Evolutionary conservation across 768 basidiomycete genomes (phyloP).

Genomic region (Leccinum obscurum): DNA sequence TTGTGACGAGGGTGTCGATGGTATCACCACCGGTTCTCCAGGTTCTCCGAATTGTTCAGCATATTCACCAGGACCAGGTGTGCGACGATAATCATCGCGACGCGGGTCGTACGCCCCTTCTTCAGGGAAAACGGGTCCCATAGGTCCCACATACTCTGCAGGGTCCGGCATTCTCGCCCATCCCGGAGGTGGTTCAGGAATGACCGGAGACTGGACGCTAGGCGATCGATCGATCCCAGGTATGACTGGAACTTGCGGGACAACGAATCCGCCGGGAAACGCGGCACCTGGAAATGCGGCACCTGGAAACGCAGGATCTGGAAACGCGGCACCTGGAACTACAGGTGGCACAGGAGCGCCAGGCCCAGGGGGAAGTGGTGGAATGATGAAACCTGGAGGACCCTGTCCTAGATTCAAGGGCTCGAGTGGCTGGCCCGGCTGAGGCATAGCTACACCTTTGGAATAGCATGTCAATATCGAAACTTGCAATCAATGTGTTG

Average conservation of each 20-base stretch:
- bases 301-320: neutral
- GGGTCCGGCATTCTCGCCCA: slow-evolving; percentile 30
- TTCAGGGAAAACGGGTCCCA: slow-evolving; percentile 39
- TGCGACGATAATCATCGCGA: neutral
- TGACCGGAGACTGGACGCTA: slow-evolving; percentile 21
- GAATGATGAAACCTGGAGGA: slow-evolving; percentile 22
- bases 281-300: slow-evolving; percentile 10
- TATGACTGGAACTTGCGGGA: slow-evolving; percentile 23
- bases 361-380: slow-evolving; percentile 21
- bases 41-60: slow-evolving; percentile 6
- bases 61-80: slow-evolving; percentile 10
- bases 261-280: slow-evolving; percentile 25
- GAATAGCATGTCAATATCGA: slow-evolving; percentile 2
- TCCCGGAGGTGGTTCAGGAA: slow-evolving; percentile 21
- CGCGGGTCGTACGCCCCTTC: slow-evolving; percentile 21
- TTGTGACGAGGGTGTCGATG: slow-evolving; percentile 21
- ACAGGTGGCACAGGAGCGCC: slow-evolving; percentile 18
- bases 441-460: slow-evolving; percentile 28
- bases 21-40: slow-evolving; percentile 26
- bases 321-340: slow-evolving; percentile 17
- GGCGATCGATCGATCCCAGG: slow-evolving; percentile 16
- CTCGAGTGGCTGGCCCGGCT: slow-evolving; percentile 10
- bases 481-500: neutral
- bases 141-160: slow-evolving; percentile 7
- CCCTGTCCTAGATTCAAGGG: slow-evolving; percentile 8